Evolutionary conservation across 2,329 filamentous ascomycete species (phyloP).

Genomic region (Claviceps maximensis): DNA sequence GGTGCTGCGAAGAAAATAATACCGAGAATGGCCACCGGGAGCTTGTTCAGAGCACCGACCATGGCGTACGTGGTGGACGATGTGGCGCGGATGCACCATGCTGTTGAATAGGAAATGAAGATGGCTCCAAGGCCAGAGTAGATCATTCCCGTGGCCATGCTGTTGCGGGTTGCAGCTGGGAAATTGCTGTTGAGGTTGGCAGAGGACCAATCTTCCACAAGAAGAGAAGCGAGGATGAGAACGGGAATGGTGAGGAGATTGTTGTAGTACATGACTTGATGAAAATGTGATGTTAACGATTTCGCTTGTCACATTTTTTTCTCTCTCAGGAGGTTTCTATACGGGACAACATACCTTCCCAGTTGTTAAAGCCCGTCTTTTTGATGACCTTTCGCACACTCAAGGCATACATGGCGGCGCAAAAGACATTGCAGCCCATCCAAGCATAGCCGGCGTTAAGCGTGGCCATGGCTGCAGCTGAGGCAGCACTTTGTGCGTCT

Average conservation of each 20-base stretch:
- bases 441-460: conserved; percentile 91
- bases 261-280: conserved; percentile 99
- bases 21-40: conserved; percentile 84
- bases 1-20: conserved; percentile 92
- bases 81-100: conserved; percentile 96
- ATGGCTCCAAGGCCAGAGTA: conserved; percentile 87
- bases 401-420: conserved; percentile 78
- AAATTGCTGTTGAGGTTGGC: conserved; percentile 81
- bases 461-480: conserved; percentile 61
- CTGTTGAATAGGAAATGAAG: conserved; percentile 97
- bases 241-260: conserved; percentile 94
- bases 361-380: conserved; percentile 99
- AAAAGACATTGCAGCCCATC: conserved; percentile 96
- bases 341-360: conserved; percentile 59
- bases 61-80: conserved; percentile 97
- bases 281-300: conserved; percentile 16
- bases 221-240: conserved; percentile 64
- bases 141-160: conserved; percentile 75
- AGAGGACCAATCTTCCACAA: conserved; percentile 85
- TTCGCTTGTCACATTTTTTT: not conserved
- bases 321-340: not conserved
- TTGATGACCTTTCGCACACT: conserved; percentile 98
- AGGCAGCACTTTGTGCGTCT: conserved; percentile 61
- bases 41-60: conserved; percentile 96
- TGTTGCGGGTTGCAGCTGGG: conserved; percentile 63